Percentiles rank a stretch among this genome's conserved stretches.
phyloP scores from a whole-genome alignment of 2,329 filamentous ascomycete species.

The Aspergillus uvarum region DNA sequence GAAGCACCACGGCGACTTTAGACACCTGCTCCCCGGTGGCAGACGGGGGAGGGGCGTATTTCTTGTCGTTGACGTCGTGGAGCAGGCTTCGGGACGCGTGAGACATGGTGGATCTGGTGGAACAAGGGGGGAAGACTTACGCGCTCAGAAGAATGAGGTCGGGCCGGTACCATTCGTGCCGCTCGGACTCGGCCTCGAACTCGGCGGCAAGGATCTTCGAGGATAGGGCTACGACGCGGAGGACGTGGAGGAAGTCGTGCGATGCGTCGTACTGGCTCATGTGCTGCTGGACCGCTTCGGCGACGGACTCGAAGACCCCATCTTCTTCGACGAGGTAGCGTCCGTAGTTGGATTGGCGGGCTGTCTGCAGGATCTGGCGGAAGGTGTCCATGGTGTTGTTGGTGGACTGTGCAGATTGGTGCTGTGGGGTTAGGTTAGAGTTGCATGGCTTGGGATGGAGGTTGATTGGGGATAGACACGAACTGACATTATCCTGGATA shows the following conservation, averaged over 20 bases:
- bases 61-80: constrained; percentile 18
- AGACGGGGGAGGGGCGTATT: constrained; percentile 8
- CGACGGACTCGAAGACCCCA: constrained; percentile 1
- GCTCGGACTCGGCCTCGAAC: neutral
- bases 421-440: neutral
- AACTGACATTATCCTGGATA: too few relatives aligned
- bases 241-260: constrained; percentile 16
- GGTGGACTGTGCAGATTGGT: too few relatives aligned
- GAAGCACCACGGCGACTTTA: constrained; percentile 7
- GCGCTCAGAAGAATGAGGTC: constrained; percentile 1
- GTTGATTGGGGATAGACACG: too few relatives aligned
- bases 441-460: neutral
- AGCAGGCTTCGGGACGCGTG: constrained; percentile 9
- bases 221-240: constrained; percentile 14
- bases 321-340: neutral
- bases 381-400: neutral
- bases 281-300: constrained; percentile 8
- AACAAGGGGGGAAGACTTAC: neutral
- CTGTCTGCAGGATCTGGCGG: neutral
- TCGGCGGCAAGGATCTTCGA: constrained; percentile 5
- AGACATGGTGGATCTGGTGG: neutral
- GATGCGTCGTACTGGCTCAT: constrained; percentile 19
- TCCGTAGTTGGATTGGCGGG: neutral
- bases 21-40: neutral
- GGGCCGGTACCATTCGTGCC: neutral